Percentiles rank a stretch among this genome's conserved stretches.
Conservation (phyloP, 345 rosid species). For the Limnanthes douglasii region DNA sequence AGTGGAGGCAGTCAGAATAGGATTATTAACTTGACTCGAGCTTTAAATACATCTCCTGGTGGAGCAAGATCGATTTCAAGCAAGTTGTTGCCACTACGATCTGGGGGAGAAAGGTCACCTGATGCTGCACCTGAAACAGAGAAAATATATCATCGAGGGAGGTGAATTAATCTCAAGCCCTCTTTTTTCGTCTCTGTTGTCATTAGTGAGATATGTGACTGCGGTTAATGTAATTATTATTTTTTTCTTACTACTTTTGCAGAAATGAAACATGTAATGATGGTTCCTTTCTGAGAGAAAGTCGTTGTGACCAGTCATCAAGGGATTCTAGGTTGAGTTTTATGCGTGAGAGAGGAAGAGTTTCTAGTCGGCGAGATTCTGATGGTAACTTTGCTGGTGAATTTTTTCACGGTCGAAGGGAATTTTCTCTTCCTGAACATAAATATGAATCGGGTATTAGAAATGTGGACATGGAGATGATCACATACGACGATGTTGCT, state of each 20-base stretch:
- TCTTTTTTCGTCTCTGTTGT: background rate
- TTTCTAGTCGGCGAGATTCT: constrained; percentile 33
- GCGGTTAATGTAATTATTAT: background rate
- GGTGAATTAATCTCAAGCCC: constrained; percentile 43
- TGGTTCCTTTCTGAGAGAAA: constrained; percentile 32
- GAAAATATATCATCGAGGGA: constrained; percentile 38
- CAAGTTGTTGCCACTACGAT: constrained; percentile 22
- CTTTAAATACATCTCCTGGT: constrained; percentile 25
- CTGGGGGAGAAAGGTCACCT: constrained; percentile 42
- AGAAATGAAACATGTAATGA: constrained; percentile 31
- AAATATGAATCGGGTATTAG: constrained; percentile 22
- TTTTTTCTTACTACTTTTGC: constrained; percentile 9
- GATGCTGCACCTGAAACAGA: constrained; percentile 38
- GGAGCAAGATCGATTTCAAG: constrained; percentile 29
- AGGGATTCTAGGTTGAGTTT: constrained; percentile 42
- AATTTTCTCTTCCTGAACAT: constrained; percentile 19
- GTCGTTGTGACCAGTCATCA: constrained; percentile 31
- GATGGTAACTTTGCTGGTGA: constrained; percentile 30
- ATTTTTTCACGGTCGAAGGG: constrained; percentile 17
- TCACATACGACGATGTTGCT: constrained; percentile 27
- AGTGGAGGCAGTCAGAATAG: constrained; percentile 39
- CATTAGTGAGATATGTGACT: constrained; percentile 1
- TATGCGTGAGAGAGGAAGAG: constrained; percentile 49
- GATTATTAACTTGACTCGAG: constrained; percentile 36
- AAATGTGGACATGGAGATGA: constrained; percentile 27